Base-by-base conservation (phyloP, 805 yeast species). In the Diddensiella transvaalensis region DNA sequence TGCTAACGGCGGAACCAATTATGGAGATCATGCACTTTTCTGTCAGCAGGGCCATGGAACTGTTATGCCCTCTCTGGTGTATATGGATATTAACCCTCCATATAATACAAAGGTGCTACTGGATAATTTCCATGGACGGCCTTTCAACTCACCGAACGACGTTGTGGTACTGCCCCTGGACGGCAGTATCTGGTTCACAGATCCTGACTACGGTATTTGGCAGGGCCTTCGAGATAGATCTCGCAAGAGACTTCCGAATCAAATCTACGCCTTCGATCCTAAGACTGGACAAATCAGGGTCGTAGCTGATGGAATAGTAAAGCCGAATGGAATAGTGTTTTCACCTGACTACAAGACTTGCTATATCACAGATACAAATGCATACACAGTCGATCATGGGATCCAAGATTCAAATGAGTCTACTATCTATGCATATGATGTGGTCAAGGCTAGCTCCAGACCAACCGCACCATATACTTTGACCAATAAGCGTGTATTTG, bases 301-400 rank as follows among this genome's bases (percentile, higher is more conserved):
- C 8, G 63, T 76, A 2, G 67, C 74, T 47, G 72, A 72, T 29
- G 66, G 69, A 17, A 65, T 78, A 45, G 62, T 62, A n/a, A 82
- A 83, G 48, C 80, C 96, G 6, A 89, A 89, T 63, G 95, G 96
- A 6, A 67, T 83, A 43, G 78, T 76, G 40, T 83, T 84, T 80
- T 56, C 64, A 4, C 61, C 59, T 4, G 69, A 66, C 41, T 67
- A 65, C 2, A 70, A 69, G 22, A 61, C 66, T 10, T 60, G 77
- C 60, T 80, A 72, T 51, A 72, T 79, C 66, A 78, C 84, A 1
- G 81, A 81, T 46, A 60, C 63, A 13, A 35, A 48, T 8, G 54
- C 56, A 1, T 46, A 46, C 32, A 41, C 38, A 30, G 57, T 56
- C 8, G 40, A 40, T 22, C 57, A 54, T 3, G 53, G 49, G 4